phyloP scores from a whole-genome alignment of 495 filamentous ascomycete genomes.

The Penicillium goetzii region DNA sequence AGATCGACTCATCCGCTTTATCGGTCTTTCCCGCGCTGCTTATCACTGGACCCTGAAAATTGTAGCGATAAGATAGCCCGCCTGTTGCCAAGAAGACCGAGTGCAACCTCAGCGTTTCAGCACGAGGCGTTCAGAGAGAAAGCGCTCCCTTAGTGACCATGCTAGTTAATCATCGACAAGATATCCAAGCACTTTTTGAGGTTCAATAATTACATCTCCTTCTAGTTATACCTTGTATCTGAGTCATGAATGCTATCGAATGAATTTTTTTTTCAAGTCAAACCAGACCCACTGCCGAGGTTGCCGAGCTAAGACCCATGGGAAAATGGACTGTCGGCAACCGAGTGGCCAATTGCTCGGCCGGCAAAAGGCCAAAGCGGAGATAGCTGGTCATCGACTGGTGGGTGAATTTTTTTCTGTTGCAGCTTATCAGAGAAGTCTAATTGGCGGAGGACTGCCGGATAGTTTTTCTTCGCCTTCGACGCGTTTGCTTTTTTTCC shows the following conservation, averaged over 20 bases:
- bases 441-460: conserved; percentile 31
- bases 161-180: background rate
- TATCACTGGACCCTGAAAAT: conserved; percentile 21
- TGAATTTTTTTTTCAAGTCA: conserved; percentile 5
- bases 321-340: conserved; percentile 23
- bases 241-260: conserved; percentile 9
- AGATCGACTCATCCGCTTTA: background rate
- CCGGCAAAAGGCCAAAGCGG: conserved; percentile 9
- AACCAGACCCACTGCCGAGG: conserved; percentile 16
- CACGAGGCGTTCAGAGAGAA: background rate
- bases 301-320: conserved; percentile 23
- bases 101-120: conserved; percentile 17
- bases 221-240: background rate
- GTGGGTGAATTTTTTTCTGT: conserved; percentile 24
- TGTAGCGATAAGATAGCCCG: conserved; percentile 20
- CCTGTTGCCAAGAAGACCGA: conserved; percentile 11
- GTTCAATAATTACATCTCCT: background rate
- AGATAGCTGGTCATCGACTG: conserved; percentile 13
- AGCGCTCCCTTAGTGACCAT: background rate
- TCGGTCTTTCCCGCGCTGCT: conserved; percentile 17
- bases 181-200: background rate
- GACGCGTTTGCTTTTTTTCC: conserved; percentile 9
- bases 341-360: conserved; percentile 18
- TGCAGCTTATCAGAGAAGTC: conserved; percentile 25
- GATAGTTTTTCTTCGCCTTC: conserved; percentile 17